Conservation (phyloP, 1,284 basidiomycete species). For the Testicularia cyperi region DNA sequence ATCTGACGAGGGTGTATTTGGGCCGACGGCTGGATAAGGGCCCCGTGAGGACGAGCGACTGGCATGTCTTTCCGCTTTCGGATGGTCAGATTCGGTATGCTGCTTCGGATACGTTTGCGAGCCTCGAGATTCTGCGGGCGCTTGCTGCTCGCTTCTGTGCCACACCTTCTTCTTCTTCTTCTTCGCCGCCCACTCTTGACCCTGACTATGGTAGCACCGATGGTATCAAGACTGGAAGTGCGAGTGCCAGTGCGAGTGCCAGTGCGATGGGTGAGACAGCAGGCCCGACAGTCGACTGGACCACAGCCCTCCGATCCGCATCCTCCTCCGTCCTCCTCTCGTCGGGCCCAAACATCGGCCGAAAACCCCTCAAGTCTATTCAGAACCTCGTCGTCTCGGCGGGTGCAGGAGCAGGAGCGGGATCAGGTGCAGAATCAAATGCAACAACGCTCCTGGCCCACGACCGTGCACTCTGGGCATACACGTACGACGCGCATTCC, state of each 20-base stretch:
- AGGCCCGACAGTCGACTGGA: conserved; percentile 3
- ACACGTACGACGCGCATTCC: conserved; percentile 12
- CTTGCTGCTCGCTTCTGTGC: conserved; percentile 9
- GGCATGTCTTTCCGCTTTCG: conserved; percentile 26
- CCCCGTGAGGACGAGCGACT: conserved; percentile 32
- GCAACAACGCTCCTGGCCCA: conserved; percentile 15
- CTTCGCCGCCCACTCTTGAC: no score
- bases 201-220: background rate
- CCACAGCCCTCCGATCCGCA: conserved; percentile 10
- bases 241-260: background rate
- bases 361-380: no score
- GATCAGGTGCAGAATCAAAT: background rate
- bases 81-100: conserved; percentile 47
- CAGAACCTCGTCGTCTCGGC: no score
- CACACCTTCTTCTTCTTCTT: no score
- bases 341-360: no score
- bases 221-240: background rate
- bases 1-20: conserved; percentile 43
- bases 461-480: conserved; percentile 15
- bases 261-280: background rate
- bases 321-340: background rate
- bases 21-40: conserved; percentile 37
- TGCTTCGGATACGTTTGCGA: conserved; percentile 44
- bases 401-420: background rate
- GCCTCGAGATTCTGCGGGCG: conserved; percentile 42